These are phyloP conservation scores for Heimioporus retisporus DNA, from an alignment of 1,284 basidiomycete species.

Conservation along the genomic window DNA sequence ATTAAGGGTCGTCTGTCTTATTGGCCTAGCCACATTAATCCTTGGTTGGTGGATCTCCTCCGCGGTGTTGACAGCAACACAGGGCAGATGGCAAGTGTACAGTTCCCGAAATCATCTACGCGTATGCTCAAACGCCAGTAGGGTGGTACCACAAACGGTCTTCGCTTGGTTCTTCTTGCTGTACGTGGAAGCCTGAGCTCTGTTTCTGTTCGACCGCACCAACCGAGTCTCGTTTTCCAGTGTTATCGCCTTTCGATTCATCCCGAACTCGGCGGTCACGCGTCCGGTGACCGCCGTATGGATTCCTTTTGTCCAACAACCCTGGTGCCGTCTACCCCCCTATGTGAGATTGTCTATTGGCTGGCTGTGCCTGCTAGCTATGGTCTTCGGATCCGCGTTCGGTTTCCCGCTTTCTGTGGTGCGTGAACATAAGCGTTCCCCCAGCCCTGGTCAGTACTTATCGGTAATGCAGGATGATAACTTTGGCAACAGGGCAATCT, in stretches of 20 bases:
- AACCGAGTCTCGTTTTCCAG: slow-evolving; percentile 44
- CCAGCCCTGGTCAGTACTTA: slow-evolving; percentile 18
- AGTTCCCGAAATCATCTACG: slow-evolving; percentile 4
- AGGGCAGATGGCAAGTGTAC: slow-evolving; percentile 71
- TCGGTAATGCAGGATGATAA: slow-evolving; percentile 59
- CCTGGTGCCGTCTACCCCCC: slow-evolving; percentile 77
- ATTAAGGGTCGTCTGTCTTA: slow-evolving; percentile 57
- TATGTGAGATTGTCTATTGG: slow-evolving; percentile 68
- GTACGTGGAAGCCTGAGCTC: slow-evolving; percentile 48
- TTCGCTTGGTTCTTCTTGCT: slow-evolving; percentile 85
- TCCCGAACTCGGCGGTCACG: slow-evolving; percentile 75
- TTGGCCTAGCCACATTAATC: slow-evolving; percentile 66
- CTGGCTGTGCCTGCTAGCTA: slow-evolving; percentile 78
- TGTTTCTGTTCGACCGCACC: background rate
- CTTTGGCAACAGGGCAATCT: slow-evolving; percentile 84
- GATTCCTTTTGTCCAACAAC: slow-evolving; percentile 69
- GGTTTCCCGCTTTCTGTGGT: slow-evolving; percentile 75
- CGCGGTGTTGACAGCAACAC: slow-evolving; percentile 72
- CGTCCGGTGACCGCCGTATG: slow-evolving; percentile 75
- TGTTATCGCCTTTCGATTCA: slow-evolving; percentile 83
- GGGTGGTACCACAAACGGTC: slow-evolving; percentile 79
- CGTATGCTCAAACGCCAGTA: slow-evolving; percentile 28
- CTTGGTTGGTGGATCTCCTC: slow-evolving; percentile 87
- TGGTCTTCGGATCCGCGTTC: slow-evolving; percentile 86
- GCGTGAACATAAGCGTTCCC: slow-evolving; percentile 30